These are phyloP conservation scores for Penicillium palitans DNA, from an alignment of 2,329 filamentous ascomycete species.

Conservation along the genomic window DNA sequence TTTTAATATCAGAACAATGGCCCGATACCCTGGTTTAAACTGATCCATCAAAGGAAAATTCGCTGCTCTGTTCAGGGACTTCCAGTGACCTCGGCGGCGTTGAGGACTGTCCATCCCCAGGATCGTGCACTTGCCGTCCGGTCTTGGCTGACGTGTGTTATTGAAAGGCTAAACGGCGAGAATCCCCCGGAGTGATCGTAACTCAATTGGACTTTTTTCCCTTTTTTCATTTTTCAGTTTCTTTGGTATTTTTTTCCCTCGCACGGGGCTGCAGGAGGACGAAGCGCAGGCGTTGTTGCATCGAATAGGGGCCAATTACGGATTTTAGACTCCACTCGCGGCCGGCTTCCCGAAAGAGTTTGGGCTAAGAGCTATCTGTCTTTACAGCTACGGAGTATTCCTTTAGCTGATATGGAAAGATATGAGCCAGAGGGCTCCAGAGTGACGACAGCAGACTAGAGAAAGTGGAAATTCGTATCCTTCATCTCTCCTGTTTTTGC, in stretches of 20 bases:
- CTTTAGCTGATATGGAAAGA: not conserved
- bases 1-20: slow-evolving; percentile 1
- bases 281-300: slow-evolving; percentile 21
- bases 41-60: not conserved
- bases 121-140: slow-evolving; percentile 10
- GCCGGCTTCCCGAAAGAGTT: slow-evolving; percentile 24
- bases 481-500: not conserved
- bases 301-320: slow-evolving; percentile 8
- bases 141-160: slow-evolving; percentile 33
- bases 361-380: slow-evolving; percentile 12
- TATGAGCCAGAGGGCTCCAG: slow-evolving; percentile 6
- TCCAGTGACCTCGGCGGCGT: slow-evolving; percentile 3
- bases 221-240: not conserved
- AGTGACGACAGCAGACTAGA: slow-evolving; percentile 2
- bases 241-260: not conserved
- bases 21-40: not conserved
- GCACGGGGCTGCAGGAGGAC: slow-evolving; percentile 30
- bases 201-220: slow-evolving; percentile 4
- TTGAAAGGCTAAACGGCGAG: slow-evolving; percentile 26
- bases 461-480: not conserved
- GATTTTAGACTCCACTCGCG: slow-evolving; percentile 5
- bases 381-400: not conserved
- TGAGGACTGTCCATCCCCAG: not conserved
- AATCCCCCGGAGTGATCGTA: slow-evolving; percentile 36
- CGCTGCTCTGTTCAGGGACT: not conserved